These are phyloP conservation scores for Wallacemonas rigidus DNA, from an alignment of 208 protist genomes.

Conservation along the genomic window DNA sequence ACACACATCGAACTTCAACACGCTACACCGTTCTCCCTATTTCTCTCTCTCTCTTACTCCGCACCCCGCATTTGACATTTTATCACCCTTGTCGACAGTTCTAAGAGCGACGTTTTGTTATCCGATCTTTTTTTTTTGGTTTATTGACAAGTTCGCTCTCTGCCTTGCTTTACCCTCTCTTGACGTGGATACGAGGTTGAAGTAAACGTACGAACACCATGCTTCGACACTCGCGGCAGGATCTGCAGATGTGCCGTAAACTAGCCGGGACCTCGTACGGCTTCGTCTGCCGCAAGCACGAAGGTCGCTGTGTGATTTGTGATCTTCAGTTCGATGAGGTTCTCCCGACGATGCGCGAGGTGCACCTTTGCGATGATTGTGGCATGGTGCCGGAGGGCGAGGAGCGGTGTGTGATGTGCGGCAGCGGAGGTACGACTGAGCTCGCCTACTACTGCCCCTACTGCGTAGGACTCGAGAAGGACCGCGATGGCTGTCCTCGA, in stretches of 20 bases:
- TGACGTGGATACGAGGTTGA: no score
- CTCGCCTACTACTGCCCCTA: slow-evolving; percentile 91
- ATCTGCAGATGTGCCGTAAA: slow-evolving; percentile 92
- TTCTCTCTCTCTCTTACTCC: no score
- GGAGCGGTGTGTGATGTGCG: slow-evolving; percentile 88
- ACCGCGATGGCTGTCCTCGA: slow-evolving; percentile 87
- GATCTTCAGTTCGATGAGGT: slow-evolving; percentile 82
- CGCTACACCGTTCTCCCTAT: no score
- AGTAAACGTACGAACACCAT: slow-evolving; percentile 22
- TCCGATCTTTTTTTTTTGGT: no score
- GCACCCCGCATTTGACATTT: no score
- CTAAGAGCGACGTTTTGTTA: no score
- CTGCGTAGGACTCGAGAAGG: slow-evolving; percentile 87
- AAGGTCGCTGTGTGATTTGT: slow-evolving; percentile 91
- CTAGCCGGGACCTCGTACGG: slow-evolving; percentile 59
- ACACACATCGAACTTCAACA: no score
- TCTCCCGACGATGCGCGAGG: slow-evolving; percentile 74
- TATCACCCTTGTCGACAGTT: no score
- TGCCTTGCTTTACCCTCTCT: no score
- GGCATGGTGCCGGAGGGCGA: slow-evolving; percentile 72
- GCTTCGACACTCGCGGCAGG: slow-evolving; percentile 81
- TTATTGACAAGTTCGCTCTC: no score
- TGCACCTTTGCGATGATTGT: slow-evolving; percentile 89
- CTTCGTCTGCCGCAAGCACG: slow-evolving; percentile 84
- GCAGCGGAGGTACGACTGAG: slow-evolving; percentile 48